These are phyloP conservation scores for Eucalyptus erythrocorys DNA, from an alignment of 345 rosid genomes.

Conservation along the genomic window DNA sequence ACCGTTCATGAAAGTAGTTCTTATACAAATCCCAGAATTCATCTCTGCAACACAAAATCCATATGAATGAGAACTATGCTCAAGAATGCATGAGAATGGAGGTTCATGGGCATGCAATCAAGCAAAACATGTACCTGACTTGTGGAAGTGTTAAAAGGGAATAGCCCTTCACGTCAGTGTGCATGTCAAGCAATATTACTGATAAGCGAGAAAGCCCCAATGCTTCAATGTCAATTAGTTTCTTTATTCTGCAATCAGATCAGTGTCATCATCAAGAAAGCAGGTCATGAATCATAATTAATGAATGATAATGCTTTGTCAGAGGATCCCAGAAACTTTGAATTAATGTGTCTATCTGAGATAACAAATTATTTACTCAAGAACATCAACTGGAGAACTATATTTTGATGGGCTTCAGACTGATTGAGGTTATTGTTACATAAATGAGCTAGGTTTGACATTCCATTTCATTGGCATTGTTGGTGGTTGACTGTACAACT, in stretches of 20 bases:
- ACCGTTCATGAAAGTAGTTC: slow-evolving; percentile 48
- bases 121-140: slow-evolving; percentile 45
- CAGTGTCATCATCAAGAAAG: not conserved
- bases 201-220: slow-evolving; percentile 65
- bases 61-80: not conserved
- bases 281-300: not conserved
- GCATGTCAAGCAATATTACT: slow-evolving; percentile 52
- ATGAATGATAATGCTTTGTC: not conserved
- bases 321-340: not conserved
- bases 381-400: not conserved
- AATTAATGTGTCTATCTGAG: not conserved
- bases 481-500: not conserved
- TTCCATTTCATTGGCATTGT: not conserved
- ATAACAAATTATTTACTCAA: not conserved
- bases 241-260: slow-evolving; percentile 42
- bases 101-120: not conserved
- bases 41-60: slow-evolving; percentile 35
- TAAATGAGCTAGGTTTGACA: not conserved
- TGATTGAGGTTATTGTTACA: not conserved
- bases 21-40: slow-evolving; percentile 88
- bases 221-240: slow-evolving; percentile 68
- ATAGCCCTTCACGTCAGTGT: slow-evolving; percentile 63
- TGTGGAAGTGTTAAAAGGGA: slow-evolving; percentile 79
- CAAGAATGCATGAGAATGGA: not conserved
- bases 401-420: not conserved